These are phyloP conservation scores for Coemansia sp. DNA, from an alignment of 192 early-diverging fungal species.

Conservation along the genomic window DNA sequence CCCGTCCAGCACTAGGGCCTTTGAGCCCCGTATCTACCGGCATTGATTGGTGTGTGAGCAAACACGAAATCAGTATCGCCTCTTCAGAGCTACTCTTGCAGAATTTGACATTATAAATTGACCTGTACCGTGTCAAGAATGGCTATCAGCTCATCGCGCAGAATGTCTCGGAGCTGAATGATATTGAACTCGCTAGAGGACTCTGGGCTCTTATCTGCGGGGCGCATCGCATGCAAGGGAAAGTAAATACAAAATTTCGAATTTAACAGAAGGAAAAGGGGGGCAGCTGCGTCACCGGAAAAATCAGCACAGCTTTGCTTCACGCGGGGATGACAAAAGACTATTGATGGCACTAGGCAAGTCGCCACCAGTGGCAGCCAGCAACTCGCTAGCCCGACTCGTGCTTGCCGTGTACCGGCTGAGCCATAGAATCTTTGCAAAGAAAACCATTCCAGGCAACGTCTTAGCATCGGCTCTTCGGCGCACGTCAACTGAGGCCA, in stretches of 20 bases:
- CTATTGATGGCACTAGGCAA: conserved; percentile 22
- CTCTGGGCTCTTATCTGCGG: conserved; percentile 1
- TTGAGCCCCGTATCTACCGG: conserved; percentile 82
- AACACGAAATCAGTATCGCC: neutral
- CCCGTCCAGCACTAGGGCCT: conserved; percentile 86
- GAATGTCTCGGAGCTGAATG: conserved; percentile 36
- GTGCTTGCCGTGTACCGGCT: conserved; percentile 22
- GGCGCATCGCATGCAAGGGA: neutral
- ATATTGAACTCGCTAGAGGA: conserved; percentile 18
- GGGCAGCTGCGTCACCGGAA: neutral
- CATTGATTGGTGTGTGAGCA: neutral
- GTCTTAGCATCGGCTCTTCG: conserved; percentile 48
- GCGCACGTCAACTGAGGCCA: conserved; percentile 53
- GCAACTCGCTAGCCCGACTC: conserved; percentile 15
- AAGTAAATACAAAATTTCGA: neutral
- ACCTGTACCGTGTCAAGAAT: conserved; percentile 45
- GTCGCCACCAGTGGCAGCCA: conserved; percentile 24
- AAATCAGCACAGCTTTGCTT: too few species aligned
- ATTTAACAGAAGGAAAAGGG: neutral
- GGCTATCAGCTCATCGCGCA: conserved; percentile 47
- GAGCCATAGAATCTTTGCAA: conserved; percentile 43
- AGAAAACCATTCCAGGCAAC: conserved; percentile 32
- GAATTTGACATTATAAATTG: neutral
- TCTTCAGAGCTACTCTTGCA: neutral
- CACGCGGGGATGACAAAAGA: neutral